Conservation (phyloP, 2,329 filamentous ascomycete genomes). For the Saccharata proteae region DNA sequence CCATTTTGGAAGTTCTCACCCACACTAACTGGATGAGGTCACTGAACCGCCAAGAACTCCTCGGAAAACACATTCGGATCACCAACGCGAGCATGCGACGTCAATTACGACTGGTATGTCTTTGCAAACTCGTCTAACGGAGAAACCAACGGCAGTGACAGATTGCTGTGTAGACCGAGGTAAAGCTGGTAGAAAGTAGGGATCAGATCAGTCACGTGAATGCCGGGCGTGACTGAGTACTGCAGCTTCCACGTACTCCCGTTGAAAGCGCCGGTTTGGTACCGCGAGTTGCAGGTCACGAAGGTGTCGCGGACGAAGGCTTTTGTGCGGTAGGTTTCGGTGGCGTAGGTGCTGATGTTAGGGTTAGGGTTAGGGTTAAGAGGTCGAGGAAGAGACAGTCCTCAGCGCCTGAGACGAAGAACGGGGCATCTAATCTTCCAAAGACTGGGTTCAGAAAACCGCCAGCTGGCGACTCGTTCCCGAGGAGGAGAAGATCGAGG, state of each 20-base stretch:
- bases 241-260: conserved; percentile 7
- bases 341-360: conserved; percentile 7
- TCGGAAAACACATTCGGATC: conserved; percentile 5
- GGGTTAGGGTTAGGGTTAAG: conserved; percentile 3
- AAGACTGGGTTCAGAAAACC: conserved; percentile 6
- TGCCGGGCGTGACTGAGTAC: conserved; percentile 6
- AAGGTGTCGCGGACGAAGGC: conserved; percentile 6
- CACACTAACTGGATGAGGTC: too few species aligned
- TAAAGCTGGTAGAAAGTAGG: conserved; percentile 6
- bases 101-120: conserved; percentile 6
- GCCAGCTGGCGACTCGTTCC: conserved; percentile 7
- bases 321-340: conserved; percentile 1
- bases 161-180: conserved; percentile 5
- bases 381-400: conserved; percentile 8
- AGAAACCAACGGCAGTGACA: conserved; percentile 1
- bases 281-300: conserved; percentile 6
- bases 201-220: conserved; percentile 8
- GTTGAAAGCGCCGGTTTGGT: conserved; percentile 4
- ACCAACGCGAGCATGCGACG: conserved; percentile 6
- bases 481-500: conserved; percentile 6
- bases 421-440: conserved; percentile 3
- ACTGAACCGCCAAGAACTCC: too few species aligned
- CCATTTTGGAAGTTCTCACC: too few species aligned
- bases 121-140: conserved; percentile 2
- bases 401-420: conserved; percentile 4